A percentile compares a stretch with the other conserved stretches of the same genome.
phyloP scores from a whole-genome alignment of 192 early-diverging fungal species.

The Cetraspora pellucida region DNA sequence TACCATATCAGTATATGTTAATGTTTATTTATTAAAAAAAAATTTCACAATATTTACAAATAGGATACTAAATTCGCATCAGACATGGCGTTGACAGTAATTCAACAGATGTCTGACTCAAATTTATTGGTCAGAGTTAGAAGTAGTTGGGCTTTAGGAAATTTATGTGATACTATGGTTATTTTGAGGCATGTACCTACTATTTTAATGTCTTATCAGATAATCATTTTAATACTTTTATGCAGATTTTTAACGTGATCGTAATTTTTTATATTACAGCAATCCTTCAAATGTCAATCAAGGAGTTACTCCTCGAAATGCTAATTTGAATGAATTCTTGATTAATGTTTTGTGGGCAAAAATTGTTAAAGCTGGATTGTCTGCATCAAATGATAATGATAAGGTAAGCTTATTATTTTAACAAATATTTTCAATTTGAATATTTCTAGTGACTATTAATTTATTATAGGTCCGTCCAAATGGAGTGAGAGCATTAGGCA shows the following conservation, averaged over 20 bases:
- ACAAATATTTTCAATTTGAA: not conserved
- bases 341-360: slow-evolving; percentile 48
- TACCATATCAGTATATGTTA: not conserved
- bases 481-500: slow-evolving; percentile 71
- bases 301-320: slow-evolving; percentile 9
- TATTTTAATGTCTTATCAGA: no score
- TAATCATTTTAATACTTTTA: no score
- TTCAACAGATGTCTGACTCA: slow-evolving; percentile 53
- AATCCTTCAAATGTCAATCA: not conserved
- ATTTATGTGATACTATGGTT: slow-evolving; percentile 66
- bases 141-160: slow-evolving; percentile 78
- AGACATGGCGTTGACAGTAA: slow-evolving; percentile 57
- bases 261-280: not conserved
- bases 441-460: slow-evolving; percentile 14
- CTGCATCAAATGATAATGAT: slow-evolving; percentile 68
- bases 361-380: slow-evolving; percentile 49
- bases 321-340: slow-evolving; percentile 46
- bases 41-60: no score
- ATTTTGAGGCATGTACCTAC: slow-evolving; percentile 38
- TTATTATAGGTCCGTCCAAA: slow-evolving; percentile 61
- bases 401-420: slow-evolving; percentile 50
- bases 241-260: no score
- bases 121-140: slow-evolving; percentile 65
- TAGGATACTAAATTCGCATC: slow-evolving; percentile 61
- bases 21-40: not conserved